A percentile compares a stretch with the other conserved stretches of the same genome.
Evolutionary conservation across 2,329 filamentous ascomycete genomes (phyloP).

Genomic region (Alternaria longipes): DNA sequence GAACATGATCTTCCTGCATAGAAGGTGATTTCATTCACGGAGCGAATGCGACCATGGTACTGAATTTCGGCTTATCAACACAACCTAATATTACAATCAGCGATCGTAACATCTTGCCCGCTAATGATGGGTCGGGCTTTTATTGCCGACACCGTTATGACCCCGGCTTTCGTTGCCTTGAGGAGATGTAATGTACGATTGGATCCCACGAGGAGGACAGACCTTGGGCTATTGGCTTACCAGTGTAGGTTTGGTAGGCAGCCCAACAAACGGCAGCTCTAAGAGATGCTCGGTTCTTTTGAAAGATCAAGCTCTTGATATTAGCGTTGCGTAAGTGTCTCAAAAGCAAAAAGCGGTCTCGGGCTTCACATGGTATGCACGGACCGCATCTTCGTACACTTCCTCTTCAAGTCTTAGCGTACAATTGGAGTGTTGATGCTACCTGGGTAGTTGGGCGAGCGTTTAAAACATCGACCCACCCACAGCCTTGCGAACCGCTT

Average conservation of each 20-base stretch:
- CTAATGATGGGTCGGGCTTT: background rate
- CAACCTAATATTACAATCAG: background rate
- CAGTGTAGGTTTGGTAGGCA: background rate
- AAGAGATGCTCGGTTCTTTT: background rate
- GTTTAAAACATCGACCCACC: background rate
- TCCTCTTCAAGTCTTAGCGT: conserved; percentile 5
- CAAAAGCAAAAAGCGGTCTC: conserved; percentile 3
- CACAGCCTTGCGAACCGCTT: background rate
- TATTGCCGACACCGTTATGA: background rate
- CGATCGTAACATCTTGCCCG: background rate
- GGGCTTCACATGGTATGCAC: background rate
- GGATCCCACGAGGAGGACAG: background rate
- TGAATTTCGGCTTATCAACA: background rate
- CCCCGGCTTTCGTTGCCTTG: background rate
- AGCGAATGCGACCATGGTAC: conserved; percentile 1
- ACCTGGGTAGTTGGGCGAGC: background rate
- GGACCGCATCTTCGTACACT: background rate
- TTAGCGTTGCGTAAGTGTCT: background rate
- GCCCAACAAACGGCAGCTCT: background rate
- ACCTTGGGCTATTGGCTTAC: background rate
- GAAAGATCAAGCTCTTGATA: background rate
- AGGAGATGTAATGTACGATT: background rate
- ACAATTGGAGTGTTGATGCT: background rate
- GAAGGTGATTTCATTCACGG: background rate
- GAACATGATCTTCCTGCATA: background rate